Percentiles rank a stretch among this genome's conserved stretches.
These are phyloP conservation scores for Patellifolia procumbens DNA, from an alignment of 179 eudicot genomes.

Conservation along the genomic window DNA sequence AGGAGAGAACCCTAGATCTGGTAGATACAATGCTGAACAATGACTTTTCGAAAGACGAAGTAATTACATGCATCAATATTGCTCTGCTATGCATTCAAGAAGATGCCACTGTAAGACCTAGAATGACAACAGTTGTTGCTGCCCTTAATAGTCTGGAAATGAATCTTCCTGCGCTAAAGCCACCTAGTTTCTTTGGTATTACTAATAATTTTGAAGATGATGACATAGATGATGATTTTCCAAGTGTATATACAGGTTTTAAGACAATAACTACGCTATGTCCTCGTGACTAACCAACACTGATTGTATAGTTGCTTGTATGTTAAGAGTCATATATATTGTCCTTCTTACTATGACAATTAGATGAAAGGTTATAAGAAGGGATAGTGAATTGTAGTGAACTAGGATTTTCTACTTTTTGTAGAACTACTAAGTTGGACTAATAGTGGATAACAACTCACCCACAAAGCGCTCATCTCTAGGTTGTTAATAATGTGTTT, in stretches of 20 bases:
- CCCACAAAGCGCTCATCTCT: no score
- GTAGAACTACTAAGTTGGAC: no score
- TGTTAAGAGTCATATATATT: no score
- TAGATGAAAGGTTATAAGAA: no score
- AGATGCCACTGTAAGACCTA: slow-evolving; percentile 22
- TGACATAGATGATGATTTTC: not conserved
- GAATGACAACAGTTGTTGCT: slow-evolving; percentile 18
- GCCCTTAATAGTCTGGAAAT: slow-evolving; percentile 10
- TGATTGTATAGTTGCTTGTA: no score
- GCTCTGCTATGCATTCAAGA: slow-evolving; percentile 30
- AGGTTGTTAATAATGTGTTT: no score
- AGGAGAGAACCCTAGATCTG: slow-evolving; percentile 15
- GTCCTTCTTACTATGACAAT: no score
- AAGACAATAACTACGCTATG: slow-evolving; percentile 8
- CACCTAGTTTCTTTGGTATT: no score
- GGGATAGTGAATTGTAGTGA: no score
- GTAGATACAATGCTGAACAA: slow-evolving; percentile 7
- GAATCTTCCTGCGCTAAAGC: slow-evolving; percentile 11
- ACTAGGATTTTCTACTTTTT: no score
- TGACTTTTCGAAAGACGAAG: slow-evolving; percentile 10
- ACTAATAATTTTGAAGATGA: no score
- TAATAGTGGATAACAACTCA: no score
- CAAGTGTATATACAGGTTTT: slow-evolving; percentile 8
- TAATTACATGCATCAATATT: slow-evolving; percentile 24
- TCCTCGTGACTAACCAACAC: slow-evolving; percentile 12